A percentile compares a stretch with the other conserved stretches of the same genome.
Evolutionary conservation across 1,139 yeast genomes (phyloP).

Genomic region (Candida glucosophila): DNA sequence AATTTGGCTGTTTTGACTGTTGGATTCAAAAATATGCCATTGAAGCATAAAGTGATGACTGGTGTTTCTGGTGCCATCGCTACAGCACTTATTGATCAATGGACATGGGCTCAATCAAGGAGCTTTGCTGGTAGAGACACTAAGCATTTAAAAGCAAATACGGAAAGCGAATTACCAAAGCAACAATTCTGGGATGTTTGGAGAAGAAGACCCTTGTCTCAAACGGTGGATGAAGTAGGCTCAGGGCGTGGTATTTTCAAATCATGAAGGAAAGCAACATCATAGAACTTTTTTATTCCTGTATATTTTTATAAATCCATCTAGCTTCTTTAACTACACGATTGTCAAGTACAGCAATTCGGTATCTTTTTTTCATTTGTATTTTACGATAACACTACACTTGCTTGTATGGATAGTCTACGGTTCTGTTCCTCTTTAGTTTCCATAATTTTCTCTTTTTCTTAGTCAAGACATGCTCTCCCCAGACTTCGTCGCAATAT

Average conservation of each 20-base stretch:
- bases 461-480: slow-evolving; percentile 73
- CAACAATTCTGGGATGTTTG: slow-evolving; percentile 80
- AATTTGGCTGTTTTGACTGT: slow-evolving; percentile 33
- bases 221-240: slow-evolving; percentile 72
- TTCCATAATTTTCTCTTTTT: slow-evolving; percentile 90
- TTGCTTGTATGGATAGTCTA: slow-evolving; percentile 72
- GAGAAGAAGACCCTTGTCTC: slow-evolving; percentile 75
- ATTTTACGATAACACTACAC: slow-evolving; percentile 3
- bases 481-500: slow-evolving; percentile 76
- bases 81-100: slow-evolving; percentile 33
- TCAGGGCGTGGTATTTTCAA: slow-evolving; percentile 48
- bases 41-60: slow-evolving; percentile 33
- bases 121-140: slow-evolving; percentile 32
- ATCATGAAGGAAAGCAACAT: slow-evolving; percentile 13
- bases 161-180: slow-evolving; percentile 28
- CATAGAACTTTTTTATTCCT: slow-evolving; percentile 1
- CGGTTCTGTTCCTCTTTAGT: slow-evolving; percentile 61
- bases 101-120: slow-evolving; percentile 36
- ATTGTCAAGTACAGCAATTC: background rate
- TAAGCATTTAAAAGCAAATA: slow-evolving; percentile 27
- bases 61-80: slow-evolving; percentile 34
- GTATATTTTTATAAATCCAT: background rate
- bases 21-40: slow-evolving; percentile 35
- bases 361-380: background rate
- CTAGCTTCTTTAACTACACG: slow-evolving; percentile 1